Conservation (phyloP, 345 rosid species). For the Acer saccharum region DNA sequence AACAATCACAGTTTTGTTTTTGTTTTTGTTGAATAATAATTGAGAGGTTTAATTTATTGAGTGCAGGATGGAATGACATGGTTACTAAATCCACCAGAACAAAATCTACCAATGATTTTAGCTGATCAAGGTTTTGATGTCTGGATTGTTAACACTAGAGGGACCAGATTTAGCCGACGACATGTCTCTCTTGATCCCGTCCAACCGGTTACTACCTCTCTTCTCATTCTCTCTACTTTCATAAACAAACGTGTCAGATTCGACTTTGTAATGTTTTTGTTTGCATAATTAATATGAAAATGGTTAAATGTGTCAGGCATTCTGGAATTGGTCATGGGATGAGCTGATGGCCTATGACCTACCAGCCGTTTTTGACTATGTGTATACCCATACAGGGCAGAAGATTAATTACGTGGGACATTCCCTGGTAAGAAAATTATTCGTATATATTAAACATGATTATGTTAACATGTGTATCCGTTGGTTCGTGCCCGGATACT, state of each 20-base stretch:
- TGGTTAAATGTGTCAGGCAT: slow-evolving; percentile 42
- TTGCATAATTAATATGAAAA: background rate
- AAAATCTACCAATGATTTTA: slow-evolving; percentile 76
- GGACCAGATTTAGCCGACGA: slow-evolving; percentile 73
- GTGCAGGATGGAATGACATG: slow-evolving; percentile 94
- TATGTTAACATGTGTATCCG: background rate
- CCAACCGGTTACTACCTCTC: slow-evolving; percentile 38
- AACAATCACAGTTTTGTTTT: too few species aligned
- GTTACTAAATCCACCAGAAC: slow-evolving; percentile 83
- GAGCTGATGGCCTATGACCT: slow-evolving; percentile 70
- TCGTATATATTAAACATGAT: background rate
- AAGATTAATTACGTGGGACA: slow-evolving; percentile 89
- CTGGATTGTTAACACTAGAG: slow-evolving; percentile 86
- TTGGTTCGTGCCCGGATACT: too few species aligned
- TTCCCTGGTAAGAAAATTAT: slow-evolving; percentile 58
- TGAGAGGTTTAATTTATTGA: background rate
- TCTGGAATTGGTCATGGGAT: slow-evolving; percentile 98
- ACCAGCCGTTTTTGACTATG: slow-evolving; percentile 71
- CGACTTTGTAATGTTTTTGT: background rate
- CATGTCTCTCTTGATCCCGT: slow-evolving; percentile 56
- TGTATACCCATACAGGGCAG: slow-evolving; percentile 58
- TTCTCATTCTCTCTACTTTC: too few species aligned
- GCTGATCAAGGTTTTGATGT: slow-evolving; percentile 95
- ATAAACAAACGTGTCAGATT: too few species aligned
- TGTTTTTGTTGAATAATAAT: background rate